phyloP scores from a whole-genome alignment of 345 rosid genomes.

The Citropsis articulata region DNA sequence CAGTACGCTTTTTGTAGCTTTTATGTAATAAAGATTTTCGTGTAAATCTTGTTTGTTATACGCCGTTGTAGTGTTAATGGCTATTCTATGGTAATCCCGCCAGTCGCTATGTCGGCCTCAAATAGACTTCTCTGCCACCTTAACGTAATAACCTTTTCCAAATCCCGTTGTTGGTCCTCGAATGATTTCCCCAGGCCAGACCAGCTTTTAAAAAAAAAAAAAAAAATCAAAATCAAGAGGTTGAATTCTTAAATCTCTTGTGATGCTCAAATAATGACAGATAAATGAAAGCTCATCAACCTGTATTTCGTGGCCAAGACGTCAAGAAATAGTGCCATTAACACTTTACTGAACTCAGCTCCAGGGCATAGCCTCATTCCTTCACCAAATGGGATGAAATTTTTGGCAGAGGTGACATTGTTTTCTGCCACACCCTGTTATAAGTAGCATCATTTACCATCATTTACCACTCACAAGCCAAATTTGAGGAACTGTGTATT shows the following conservation, averaged over 20 bases:
- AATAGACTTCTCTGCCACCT: neutral
- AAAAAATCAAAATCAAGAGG: neutral
- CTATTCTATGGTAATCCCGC: neutral
- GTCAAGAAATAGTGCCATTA: constrained; percentile 23
- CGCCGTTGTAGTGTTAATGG: neutral
- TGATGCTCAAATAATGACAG: neutral
- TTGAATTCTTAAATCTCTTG: neutral
- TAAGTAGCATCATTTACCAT: neutral
- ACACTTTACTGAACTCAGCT: constrained; percentile 23
- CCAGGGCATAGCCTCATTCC: constrained; percentile 28
- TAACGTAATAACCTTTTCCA: constrained; percentile 16
- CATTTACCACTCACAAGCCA: neutral
- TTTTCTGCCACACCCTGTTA: constrained; percentile 15
- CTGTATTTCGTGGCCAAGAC: constrained; percentile 21
- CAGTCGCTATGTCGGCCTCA: neutral
- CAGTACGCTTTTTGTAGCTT: neutral
- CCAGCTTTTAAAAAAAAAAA: neutral
- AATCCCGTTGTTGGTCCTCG: constrained; percentile 21
- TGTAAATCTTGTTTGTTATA: too few species aligned
- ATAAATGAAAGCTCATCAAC: neutral
- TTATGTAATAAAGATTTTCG: too few species aligned
- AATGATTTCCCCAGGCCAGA: constrained; percentile 13
- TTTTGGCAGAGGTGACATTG: neutral
- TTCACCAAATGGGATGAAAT: constrained; percentile 23
- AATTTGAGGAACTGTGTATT: neutral